phyloP scores from a whole-genome alignment of 192 early-diverging fungal species.

The Coemansia sp. region DNA sequence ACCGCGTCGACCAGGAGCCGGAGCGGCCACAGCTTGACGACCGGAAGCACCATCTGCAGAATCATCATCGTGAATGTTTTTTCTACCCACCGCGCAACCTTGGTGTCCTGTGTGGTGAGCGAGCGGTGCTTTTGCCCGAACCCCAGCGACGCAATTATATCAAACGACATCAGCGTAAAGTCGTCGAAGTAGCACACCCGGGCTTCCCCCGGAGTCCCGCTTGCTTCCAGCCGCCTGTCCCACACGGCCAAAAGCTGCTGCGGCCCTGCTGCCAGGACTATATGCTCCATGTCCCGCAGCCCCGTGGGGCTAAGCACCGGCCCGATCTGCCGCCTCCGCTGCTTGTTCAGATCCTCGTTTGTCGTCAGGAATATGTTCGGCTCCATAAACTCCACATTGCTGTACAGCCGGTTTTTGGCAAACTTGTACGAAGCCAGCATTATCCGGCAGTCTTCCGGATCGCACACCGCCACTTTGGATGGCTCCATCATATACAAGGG shows the following conservation, averaged over 20 bases:
- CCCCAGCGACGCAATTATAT: slow-evolving; percentile 37
- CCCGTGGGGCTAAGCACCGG: slow-evolving; percentile 24
- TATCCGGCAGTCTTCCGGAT: slow-evolving; percentile 30
- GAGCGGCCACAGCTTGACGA: slow-evolving; percentile 28
- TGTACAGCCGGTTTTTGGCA: slow-evolving; percentile 23
- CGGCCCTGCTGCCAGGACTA: slow-evolving; percentile 27
- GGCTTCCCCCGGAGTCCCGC: neutral
- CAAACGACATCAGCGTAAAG: slow-evolving; percentile 32
- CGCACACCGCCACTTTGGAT: slow-evolving; percentile 26
- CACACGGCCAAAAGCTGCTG: slow-evolving; percentile 26
- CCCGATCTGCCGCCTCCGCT: slow-evolving; percentile 32
- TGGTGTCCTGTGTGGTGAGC: slow-evolving; percentile 19
- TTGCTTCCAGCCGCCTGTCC: slow-evolving; percentile 13
- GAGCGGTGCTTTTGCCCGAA: slow-evolving; percentile 30
- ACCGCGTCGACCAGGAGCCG: neutral
- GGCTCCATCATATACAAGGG: slow-evolving; percentile 31
- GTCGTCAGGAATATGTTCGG: slow-evolving; percentile 41
- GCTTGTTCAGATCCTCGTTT: slow-evolving; percentile 32
- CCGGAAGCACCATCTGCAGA: slow-evolving; percentile 26
- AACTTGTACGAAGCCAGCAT: slow-evolving; percentile 30
- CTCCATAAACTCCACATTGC: slow-evolving; percentile 31
- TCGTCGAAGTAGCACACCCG: slow-evolving; percentile 26
- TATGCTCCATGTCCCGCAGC: slow-evolving; percentile 40
- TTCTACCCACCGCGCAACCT: slow-evolving; percentile 27
- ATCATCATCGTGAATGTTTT: slow-evolving; percentile 40